Evolutionary conservation across 495 filamentous ascomycete species (phyloP).

Genomic region (Apodospora peruviana): DNA sequence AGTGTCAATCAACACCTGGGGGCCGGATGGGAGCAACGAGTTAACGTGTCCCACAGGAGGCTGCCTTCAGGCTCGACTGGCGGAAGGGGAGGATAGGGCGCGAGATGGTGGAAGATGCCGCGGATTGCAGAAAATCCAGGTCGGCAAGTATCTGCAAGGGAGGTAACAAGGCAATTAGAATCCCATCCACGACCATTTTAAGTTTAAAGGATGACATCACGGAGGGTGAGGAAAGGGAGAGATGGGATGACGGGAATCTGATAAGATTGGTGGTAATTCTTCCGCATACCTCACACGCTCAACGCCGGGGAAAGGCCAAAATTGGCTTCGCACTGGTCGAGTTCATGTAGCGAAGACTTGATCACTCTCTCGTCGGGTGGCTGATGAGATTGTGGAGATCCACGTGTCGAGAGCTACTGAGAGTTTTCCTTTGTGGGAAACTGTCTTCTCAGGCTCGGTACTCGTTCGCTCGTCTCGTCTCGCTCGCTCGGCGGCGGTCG

Average conservation of each 20-base stretch:
- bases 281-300: slow-evolving; percentile 29
- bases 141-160: slow-evolving; percentile 43
- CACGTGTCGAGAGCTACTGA: background rate
- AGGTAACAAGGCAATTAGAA: slow-evolving; percentile 23
- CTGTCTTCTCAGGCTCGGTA: background rate
- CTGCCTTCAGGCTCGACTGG: slow-evolving; percentile 29
- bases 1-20: slow-evolving; percentile 44
- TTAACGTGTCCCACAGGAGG: slow-evolving; percentile 65
- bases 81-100: slow-evolving; percentile 24
- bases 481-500: slow-evolving; percentile 8
- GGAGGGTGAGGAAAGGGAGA: slow-evolving; percentile 4
- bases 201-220: slow-evolving; percentile 21
- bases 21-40: slow-evolving; percentile 59
- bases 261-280: slow-evolving; percentile 8
- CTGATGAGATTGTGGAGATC: background rate
- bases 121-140: slow-evolving; percentile 32
- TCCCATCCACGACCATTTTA: background rate
- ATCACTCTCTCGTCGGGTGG: slow-evolving; percentile 5
- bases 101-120: slow-evolving; percentile 51
- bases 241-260: slow-evolving; percentile 14
- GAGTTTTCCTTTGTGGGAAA: background rate
- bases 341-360: slow-evolving; percentile 25
- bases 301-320: slow-evolving; percentile 26
- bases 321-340: slow-evolving; percentile 24
- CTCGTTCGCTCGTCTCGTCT: slow-evolving; percentile 1